Evolutionary conservation across 306 rosid genomes (phyloP), one percentile per base, ranked within the genome.

Genomic region (Cucurbita ficifolia): DNA sequence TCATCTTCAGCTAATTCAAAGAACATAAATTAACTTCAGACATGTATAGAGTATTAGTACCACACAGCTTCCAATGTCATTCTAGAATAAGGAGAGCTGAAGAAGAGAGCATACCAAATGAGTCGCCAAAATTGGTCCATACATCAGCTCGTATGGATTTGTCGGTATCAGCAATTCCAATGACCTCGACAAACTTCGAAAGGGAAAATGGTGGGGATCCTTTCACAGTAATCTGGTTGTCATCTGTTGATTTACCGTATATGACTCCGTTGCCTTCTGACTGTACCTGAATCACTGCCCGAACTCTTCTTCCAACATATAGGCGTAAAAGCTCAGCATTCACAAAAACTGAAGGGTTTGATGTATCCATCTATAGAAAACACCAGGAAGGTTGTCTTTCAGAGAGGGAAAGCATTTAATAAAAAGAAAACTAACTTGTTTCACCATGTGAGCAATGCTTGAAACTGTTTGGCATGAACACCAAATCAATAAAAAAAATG

Each of bases 121-220:
- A 33, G 76, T 90, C 91, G 24, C 97, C 98, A 78, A 90, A 90
- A 79, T 90, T 90, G 82, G 82, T 88, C 98, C 97, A 93, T 10
- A 76, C 71, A 78, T 89, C 93, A 33, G 97, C 90, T 29, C 69
- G 85, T 53, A 93, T 93, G 61, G 97, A 93, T 75, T 80, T 90
- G 39, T 93, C 98, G 50, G 79, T 70, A 60, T 88, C 95, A 80
- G 90, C 97, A 76, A 87, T 68, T n/a, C 98, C 98, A 74, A 90
- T 77, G 80, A 93, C 93, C 86, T 93, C 97, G 3, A 93, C 90
- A 81, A 83, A 93, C 54, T 18, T 88, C 18, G 96, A 82, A 68
- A 82, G 90, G 63, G 86, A 55, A 40, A 64, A 48, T 0, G 87
- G 81, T 33, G 94, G 89, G n/a, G 86, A 64, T 64, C 96, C 92